Conservation (phyloP, 176 grass and related monocot species). For the Aegilops tauschii region DNA sequence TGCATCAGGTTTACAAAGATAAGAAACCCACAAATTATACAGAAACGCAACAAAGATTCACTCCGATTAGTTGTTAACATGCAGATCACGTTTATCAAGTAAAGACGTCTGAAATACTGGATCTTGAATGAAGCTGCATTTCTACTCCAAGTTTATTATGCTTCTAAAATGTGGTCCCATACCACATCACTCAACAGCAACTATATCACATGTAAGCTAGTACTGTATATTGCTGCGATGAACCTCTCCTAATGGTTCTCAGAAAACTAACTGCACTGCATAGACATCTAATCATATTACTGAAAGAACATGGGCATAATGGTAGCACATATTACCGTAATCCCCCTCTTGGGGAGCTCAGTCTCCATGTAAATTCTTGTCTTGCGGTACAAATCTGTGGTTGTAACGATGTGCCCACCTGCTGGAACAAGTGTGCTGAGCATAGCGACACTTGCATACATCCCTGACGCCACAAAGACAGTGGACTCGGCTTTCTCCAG, state of each 20-base stretch:
- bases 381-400: constrained; percentile 96
- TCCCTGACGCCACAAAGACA: constrained; percentile 91
- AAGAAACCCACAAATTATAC: constrained; percentile 17
- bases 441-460: constrained; percentile 97
- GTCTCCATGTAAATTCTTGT: constrained; percentile 93
- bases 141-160: not conserved
- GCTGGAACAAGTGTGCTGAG: constrained; percentile 81
- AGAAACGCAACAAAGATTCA: not conserved
- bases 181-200: not conserved
- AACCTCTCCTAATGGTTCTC: not conserved
- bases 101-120: not conserved
- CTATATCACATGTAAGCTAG: not conserved
- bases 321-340: constrained; percentile 58
- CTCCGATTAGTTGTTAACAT: not conserved
- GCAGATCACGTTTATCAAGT: not conserved
- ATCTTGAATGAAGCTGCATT: not conserved
- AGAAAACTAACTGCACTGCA: not conserved
- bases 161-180: constrained; percentile 2
- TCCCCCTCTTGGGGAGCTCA: constrained; percentile 93
- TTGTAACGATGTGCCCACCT: constrained; percentile 89
- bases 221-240: not conserved
- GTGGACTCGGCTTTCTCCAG: constrained; percentile 96
- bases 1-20: constrained; percentile 20
- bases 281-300: not conserved
- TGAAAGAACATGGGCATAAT: constrained; percentile 14